Evolutionary conservation across 192 early-diverging fungal species (phyloP), one percentile per base, ranked within the genome.

Genomic region (Geranomyces michiganensis): DNA sequence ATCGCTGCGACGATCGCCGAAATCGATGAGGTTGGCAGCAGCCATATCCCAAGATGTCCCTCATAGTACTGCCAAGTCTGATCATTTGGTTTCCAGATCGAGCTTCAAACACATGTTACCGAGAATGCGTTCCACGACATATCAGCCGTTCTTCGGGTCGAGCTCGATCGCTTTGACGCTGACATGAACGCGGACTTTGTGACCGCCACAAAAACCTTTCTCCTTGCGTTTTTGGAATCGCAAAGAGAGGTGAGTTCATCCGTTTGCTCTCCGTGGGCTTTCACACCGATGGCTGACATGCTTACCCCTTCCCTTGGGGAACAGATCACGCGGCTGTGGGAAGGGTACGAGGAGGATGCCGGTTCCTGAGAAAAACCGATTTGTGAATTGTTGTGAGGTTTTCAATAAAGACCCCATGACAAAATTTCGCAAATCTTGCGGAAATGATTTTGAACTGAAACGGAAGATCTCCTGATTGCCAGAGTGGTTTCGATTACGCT

Each of bases 11-110:
- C 72, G 24, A 44, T 73, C 48, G 70, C 71, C 31, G 85, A 90
- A 64, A 76, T 89, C 29, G 73, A 78, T 21, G 87, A 90, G 65
- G 86, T 86, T 76, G 70, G 55, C 36, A 7, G 36, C 3, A 41
- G 3, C 36, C 3, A 41, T 41, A 41, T 41, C 5, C 36, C 12
- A 63, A 3, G 36, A 3, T 41, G 36, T n/a, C n/a, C n/a, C n/a
- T n/a, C 5, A 41, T 41, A 41, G 36, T 10, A 10, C n/a, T n/a
- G n/a, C n/a, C 36, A 41, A 10, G 36, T 10, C 36, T 10, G 36
- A 3, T 41, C 10, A 41, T 41, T 41, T 41, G 5, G 36, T 53
- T 53, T n/a, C 15, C 58, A 60, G 58, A 2, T 33, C 9, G 58
- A 60, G 17, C 58, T 31, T 29, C 58, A 60, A 29, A 32, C 58